phyloP scores from a whole-genome alignment of 495 filamentous ascomycete genomes.

The Massariosphaeria phaeospora region DNA sequence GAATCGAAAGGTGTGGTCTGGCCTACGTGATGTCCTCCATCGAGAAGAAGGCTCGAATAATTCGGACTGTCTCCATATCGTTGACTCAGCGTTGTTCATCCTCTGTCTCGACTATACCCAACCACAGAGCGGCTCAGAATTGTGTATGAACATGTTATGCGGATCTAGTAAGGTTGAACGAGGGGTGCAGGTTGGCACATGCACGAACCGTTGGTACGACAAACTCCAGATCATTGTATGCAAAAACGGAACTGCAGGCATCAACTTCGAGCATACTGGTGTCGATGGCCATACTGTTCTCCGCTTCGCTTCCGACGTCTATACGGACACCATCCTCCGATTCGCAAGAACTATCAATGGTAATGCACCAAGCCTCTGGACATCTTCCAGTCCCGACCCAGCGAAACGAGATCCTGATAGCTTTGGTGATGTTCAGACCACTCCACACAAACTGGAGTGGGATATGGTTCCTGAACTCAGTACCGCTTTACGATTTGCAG shows the following conservation, averaged over 20 bases:
- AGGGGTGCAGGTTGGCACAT: constrained; percentile 94
- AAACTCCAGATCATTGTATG: constrained; percentile 99
- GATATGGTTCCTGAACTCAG: constrained; percentile 90
- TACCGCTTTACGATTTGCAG: constrained; percentile 89
- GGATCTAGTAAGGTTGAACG: constrained; percentile 86
- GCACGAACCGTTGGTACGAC: constrained; percentile 98
- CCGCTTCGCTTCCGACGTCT: constrained; percentile 91
- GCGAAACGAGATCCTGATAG: constrained; percentile 87
- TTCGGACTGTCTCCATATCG: constrained; percentile 86
- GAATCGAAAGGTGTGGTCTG: constrained; percentile 93
- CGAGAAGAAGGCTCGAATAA: constrained; percentile 87
- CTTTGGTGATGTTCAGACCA: constrained; percentile 92
- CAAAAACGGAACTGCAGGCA: constrained; percentile 95
- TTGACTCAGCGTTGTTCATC: constrained; percentile 90
- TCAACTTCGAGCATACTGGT: constrained; percentile 98
- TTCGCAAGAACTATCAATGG: constrained; percentile 97
- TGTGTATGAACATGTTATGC: constrained; percentile 97
- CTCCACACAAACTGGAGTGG: constrained; percentile 95
- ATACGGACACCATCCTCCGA: constrained; percentile 95
- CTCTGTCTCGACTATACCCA: constrained; percentile 90
- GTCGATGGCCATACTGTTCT: constrained; percentile 97
- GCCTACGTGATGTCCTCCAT: constrained; percentile 81
- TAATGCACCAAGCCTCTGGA: constrained; percentile 85
- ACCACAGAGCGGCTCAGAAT: constrained; percentile 67
- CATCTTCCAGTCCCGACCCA: constrained; percentile 84